Percentiles rank a stretch among this genome's conserved stretches.
Evolutionary conservation across 2,329 filamentous ascomycete genomes (phyloP).

Genomic region (Didymella glomerata): DNA sequence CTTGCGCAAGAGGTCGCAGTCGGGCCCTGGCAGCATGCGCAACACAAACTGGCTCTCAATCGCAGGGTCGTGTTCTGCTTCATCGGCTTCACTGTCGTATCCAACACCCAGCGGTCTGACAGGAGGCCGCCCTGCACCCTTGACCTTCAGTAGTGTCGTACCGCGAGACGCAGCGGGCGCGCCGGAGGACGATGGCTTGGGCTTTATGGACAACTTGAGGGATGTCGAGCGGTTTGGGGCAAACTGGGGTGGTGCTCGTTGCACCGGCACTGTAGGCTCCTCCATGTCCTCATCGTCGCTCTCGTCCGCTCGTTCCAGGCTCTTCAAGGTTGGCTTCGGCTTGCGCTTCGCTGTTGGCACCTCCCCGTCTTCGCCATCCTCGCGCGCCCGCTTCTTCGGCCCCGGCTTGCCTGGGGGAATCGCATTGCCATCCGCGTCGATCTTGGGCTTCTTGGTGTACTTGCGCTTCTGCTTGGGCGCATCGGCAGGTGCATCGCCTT

Average conservation of each 20-base stretch:
- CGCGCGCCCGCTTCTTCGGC: slow-evolving; percentile 48
- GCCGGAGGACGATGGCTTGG: slow-evolving; percentile 33
- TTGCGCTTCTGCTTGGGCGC: slow-evolving; percentile 53
- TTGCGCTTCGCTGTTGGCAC: slow-evolving; percentile 46
- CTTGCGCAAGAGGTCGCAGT: slow-evolving; percentile 82
- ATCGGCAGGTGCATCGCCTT: slow-evolving; percentile 44
- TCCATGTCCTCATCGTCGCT: slow-evolving; percentile 41
- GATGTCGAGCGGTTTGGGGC: slow-evolving; percentile 34
- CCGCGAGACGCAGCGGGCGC: slow-evolving; percentile 25
- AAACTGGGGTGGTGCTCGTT: slow-evolving; percentile 11
- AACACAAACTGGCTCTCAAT: slow-evolving; percentile 91
- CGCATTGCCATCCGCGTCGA: slow-evolving; percentile 41
- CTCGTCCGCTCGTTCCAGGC: slow-evolving; percentile 35
- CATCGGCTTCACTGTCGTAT: slow-evolving; percentile 95
- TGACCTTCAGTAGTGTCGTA: slow-evolving; percentile 46
- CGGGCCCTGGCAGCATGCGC: slow-evolving; percentile 84
- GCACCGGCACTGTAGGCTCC: slow-evolving; percentile 21
- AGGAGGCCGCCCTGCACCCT: slow-evolving; percentile 46
- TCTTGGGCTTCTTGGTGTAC: slow-evolving; percentile 53
- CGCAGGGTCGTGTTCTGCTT: slow-evolving; percentile 84
- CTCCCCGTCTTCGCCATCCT: slow-evolving; percentile 45
- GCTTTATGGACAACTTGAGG: slow-evolving; percentile 46
- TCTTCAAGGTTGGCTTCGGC: slow-evolving; percentile 47
- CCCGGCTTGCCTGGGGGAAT: slow-evolving; percentile 37
- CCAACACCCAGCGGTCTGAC: slow-evolving; percentile 77